Evolutionary conservation across 1,284 basidiomycete species (phyloP).

Genomic region (Leccinum huronense): DNA sequence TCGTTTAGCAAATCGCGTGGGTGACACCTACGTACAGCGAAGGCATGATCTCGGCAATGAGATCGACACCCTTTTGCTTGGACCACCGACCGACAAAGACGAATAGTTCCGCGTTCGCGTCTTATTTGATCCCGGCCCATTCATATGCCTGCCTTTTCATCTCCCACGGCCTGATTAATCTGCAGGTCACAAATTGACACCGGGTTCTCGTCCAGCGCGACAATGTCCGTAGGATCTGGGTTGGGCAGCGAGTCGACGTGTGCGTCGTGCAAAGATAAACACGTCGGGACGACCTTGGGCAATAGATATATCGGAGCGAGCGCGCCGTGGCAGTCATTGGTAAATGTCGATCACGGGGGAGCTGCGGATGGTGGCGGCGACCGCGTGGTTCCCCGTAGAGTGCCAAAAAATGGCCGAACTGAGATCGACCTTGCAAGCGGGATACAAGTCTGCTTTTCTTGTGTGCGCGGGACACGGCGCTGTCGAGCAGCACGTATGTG

Average conservation of each 20-base stretch:
- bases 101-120: constrained; percentile 85
- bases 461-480: constrained; percentile 40
- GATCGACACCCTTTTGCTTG: constrained; percentile 93
- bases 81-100: constrained; percentile 97
- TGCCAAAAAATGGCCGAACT: constrained; percentile 96
- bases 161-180: constrained; percentile 81
- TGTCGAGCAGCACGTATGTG: constrained; percentile 69
- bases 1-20: constrained; percentile 10
- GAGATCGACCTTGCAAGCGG: constrained; percentile 93
- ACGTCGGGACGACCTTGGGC: constrained; percentile 84
- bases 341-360: constrained; percentile 86
- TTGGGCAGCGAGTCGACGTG: constrained; percentile 94
- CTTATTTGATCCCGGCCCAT: constrained; percentile 90
- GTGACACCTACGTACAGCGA: constrained; percentile 57
- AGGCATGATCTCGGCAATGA: constrained; percentile 93
- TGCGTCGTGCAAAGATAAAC: constrained; percentile 89
- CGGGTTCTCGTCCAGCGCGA: constrained; percentile 80
- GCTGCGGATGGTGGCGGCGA: constrained; percentile 84
- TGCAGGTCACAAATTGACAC: constrained; percentile 70
- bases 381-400: constrained; percentile 95
- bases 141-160: constrained; percentile 88
- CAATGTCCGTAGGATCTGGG: constrained; percentile 91
- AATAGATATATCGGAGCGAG: constrained; percentile 87
- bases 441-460: constrained; percentile 84
- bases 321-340: constrained; percentile 91